Base-by-base conservation (phyloP, 2,329 filamentous ascomycete species). In the Colletotrichum sp. region DNA sequence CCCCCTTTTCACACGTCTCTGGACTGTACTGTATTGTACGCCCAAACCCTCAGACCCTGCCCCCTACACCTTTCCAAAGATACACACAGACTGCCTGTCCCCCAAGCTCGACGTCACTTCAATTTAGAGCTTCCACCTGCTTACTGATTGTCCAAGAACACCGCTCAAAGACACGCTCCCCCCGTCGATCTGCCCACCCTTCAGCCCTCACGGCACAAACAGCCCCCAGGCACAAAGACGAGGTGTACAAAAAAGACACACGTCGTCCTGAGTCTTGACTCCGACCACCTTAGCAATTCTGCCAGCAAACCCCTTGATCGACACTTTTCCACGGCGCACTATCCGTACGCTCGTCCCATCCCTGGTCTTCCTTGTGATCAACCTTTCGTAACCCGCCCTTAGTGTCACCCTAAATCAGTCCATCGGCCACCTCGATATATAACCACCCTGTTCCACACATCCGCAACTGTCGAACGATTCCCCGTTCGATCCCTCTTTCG, bases 291-390 rank as follows among this genome's bases (percentile, higher is more conserved):
- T 21, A 30, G 13, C 48, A 36, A 6, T 48, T 30, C 55, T 39
- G 59, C 72, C 57, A 76, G 72, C 72, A 70, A 77, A 64, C 76
- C 74, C 76, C 76, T 77, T 74, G 76, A 77, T 77, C 74, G 67
- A 68, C 74, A 67, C 68, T 72, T 72, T 69, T 57, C 52, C 18
- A 71, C 74, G 48, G 70, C 60, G 66, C 69, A 74, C 60, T 69
- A 63, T 63, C 18, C 59, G 30, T 63, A 76, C 68, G 68, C 73
- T 76, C 72, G 70, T 72, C 76, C 75, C 68, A 72, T 76, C 72
- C 64, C 73, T 67, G 64, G 65, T 65, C 69, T 66, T 69, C 65
- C 60, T 72, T 69, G 52, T 71, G 74, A 71, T 74, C 76, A 74
- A 64, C 61, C 55, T 66, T 68, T 76, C 43, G 65, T 68, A 73